phyloP scores from a whole-genome alignment of 2,329 filamentous ascomycete genomes.

The Furcasterigmium sp. region DNA sequence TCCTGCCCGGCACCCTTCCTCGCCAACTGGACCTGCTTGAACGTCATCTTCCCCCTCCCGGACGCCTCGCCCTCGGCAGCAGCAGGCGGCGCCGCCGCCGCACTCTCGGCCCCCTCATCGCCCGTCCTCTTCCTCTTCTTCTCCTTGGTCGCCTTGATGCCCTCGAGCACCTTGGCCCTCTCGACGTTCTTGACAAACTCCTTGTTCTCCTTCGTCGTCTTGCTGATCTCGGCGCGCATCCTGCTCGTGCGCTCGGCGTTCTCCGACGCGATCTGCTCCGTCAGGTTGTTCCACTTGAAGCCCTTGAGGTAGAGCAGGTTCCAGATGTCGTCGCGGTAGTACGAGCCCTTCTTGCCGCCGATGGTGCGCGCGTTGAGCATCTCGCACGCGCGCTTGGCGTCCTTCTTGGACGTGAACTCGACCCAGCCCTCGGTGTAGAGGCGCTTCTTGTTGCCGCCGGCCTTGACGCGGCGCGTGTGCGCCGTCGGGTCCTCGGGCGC shows the following conservation, averaged over 20 bases:
- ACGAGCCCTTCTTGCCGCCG: constrained; percentile 77
- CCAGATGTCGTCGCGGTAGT: constrained; percentile 85
- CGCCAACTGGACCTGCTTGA: constrained; percentile 61
- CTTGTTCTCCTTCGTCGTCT: constrained; percentile 74
- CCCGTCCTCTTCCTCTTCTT: constrained; percentile 31
- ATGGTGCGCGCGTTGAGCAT: constrained; percentile 73
- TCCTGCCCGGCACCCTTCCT: constrained; percentile 37
- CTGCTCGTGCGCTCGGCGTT: constrained; percentile 73
- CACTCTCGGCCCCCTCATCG: constrained; percentile 13
- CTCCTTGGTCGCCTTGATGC: constrained; percentile 60
- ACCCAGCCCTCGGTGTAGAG: constrained; percentile 84
- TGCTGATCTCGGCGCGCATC: constrained; percentile 72
- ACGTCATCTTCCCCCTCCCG: constrained; percentile 42
- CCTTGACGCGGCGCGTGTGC: constrained; percentile 61
- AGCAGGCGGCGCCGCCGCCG: constrained; percentile 12
- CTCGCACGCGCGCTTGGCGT: constrained; percentile 72
- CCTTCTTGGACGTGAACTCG: constrained; percentile 70
- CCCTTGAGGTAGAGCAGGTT: constrained; percentile 75
- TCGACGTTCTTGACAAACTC: constrained; percentile 76
- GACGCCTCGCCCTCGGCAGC: constrained; percentile 13
- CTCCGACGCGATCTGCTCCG: constrained; percentile 75
- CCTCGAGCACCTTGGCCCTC: constrained; percentile 71
- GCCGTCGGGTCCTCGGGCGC: constrained; percentile 67
- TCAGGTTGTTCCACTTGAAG: constrained; percentile 75
- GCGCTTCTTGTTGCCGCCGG: constrained; percentile 78